phyloP scores from a whole-genome alignment of 345 rosid species.

The Eucalyptus erythrocorys region DNA sequence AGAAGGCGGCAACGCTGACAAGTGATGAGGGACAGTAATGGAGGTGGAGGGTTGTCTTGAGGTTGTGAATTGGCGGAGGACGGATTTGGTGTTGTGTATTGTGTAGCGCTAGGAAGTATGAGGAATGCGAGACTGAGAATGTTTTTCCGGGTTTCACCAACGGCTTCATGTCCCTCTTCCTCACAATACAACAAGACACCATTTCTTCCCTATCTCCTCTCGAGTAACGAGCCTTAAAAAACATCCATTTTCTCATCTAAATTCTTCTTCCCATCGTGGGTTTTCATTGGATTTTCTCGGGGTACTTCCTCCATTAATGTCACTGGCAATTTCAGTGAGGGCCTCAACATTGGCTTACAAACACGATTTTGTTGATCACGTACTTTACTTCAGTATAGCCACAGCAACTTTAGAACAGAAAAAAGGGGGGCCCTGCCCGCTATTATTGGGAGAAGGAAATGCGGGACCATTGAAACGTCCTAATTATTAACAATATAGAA shows the following conservation, averaged over 20 bases:
- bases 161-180: not conserved
- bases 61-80: slow-evolving; percentile 58
- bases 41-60: slow-evolving; percentile 50
- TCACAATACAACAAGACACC: not conserved
- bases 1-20: slow-evolving; percentile 6
- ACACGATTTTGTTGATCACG: not conserved
- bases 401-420: not conserved
- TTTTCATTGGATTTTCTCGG: not conserved
- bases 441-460: not conserved
- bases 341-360: not conserved
- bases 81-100: slow-evolving; percentile 33
- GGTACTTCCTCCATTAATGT: not conserved
- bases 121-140: not conserved
- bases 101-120: not conserved
- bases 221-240: not conserved
- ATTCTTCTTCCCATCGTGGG: not conserved
- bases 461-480: not conserved
- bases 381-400: too few species aligned
- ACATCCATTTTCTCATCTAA: not conserved
- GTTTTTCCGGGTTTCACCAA: not conserved
- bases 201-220: not conserved
- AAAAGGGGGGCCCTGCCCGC: not conserved
- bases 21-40: not conserved
- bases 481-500: not conserved
- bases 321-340: not conserved